Evolutionary conservation across 2,329 filamentous ascomycete species (phyloP).

Genomic region (Xylaria sp.): DNA sequence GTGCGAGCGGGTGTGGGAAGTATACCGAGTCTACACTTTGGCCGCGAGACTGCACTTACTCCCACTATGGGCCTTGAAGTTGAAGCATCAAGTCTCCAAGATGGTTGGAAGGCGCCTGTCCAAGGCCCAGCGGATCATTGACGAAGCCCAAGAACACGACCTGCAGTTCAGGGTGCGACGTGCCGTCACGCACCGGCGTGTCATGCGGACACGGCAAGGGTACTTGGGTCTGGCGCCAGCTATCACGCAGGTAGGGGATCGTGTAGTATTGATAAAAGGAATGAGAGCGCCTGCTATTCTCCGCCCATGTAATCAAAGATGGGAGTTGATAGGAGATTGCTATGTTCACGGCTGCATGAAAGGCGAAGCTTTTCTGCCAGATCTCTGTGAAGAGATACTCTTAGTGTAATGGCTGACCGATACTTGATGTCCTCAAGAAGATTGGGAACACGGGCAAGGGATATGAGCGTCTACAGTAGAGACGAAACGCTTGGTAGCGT

Average conservation of each 20-base stretch:
- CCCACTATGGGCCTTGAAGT: not conserved
- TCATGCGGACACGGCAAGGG: not conserved
- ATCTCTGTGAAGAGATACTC: not conserved
- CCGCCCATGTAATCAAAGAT: not conserved
- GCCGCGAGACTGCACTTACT: not conserved
- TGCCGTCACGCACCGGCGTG: not conserved
- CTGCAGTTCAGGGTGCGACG: not conserved
- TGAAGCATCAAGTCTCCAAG: not conserved
- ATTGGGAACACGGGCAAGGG: not conserved
- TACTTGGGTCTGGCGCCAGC: not conserved
- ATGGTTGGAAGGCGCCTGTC: not conserved
- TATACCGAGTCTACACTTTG: not conserved
- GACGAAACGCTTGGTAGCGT: too few species aligned
- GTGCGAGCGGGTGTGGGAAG: not conserved
- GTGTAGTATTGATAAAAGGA: not conserved
- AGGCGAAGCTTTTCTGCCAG: not conserved
- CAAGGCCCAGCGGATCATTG: not conserved
- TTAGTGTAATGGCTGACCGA: not conserved
- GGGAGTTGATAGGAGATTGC: not conserved
- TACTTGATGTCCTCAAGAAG: not conserved
- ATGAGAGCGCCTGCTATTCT: slow-evolving; percentile 1
- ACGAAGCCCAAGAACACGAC: not conserved
- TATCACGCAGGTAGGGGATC: not conserved
- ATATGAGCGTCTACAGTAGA: too few species aligned
- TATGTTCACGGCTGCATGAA: not conserved